Evolutionary conservation across 345 rosid genomes (phyloP).

Genomic region (Alliaria petiolata): DNA sequence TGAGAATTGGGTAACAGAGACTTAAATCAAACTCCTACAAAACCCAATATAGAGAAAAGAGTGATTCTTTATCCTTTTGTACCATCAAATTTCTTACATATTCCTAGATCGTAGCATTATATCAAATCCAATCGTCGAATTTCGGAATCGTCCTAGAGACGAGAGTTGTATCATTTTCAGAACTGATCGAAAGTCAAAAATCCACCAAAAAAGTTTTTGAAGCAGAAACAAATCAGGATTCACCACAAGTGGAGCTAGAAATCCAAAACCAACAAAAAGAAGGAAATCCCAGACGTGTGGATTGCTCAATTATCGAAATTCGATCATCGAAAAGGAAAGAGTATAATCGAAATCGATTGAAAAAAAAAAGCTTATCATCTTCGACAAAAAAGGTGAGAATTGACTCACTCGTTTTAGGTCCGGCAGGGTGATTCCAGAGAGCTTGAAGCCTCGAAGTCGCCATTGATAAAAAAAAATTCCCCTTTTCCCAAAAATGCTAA

Average conservation of each 20-base stretch:
- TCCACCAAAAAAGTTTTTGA: too few species aligned
- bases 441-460: conserved; percentile 84
- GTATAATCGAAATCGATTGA: neutral
- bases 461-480: conserved; percentile 38
- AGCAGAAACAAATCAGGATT: neutral
- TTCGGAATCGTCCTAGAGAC: neutral
- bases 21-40: neutral
- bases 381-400: neutral
- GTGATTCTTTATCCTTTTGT: neutral
- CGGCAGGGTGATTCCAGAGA: conserved; percentile 95
- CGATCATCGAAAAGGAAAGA: neutral
- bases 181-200: conserved; percentile 12
- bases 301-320: conserved; percentile 7
- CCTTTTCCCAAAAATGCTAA: neutral
- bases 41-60: neutral
- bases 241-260: neutral
- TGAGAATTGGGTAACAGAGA: neutral
- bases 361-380: neutral
- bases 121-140: neutral
- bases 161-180: neutral
- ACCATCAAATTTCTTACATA: neutral
- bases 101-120: neutral
- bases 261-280: neutral
- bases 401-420: conserved; percentile 88
- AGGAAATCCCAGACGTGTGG: neutral